Conservation (phyloP, 2,329 filamentous ascomycete genomes). For the Hypoxylon sp. region DNA sequence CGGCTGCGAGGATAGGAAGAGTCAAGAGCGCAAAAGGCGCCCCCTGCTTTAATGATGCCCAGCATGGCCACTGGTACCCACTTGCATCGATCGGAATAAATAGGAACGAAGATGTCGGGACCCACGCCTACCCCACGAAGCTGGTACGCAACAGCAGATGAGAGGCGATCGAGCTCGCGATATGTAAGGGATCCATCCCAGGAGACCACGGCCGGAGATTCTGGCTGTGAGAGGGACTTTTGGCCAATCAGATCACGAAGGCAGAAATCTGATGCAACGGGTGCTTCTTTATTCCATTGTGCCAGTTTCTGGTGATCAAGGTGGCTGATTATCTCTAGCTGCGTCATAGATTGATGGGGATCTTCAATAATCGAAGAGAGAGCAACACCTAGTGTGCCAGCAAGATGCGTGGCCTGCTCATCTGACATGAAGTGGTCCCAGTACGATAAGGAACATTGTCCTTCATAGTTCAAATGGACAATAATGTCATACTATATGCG, state of each 20-base stretch:
- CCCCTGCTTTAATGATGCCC: neutral
- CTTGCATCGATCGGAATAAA: constrained; percentile 53
- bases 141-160: constrained; percentile 45
- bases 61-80: neutral
- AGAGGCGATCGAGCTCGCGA: constrained; percentile 49
- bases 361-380: neutral
- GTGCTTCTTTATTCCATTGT: constrained; percentile 25
- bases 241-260: constrained; percentile 36
- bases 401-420: neutral
- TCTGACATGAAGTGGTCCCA: neutral
- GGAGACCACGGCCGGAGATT: constrained; percentile 50
- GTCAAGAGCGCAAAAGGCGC: neutral
- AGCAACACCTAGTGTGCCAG: neutral
- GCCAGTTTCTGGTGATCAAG: constrained; percentile 32
- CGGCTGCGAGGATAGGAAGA: neutral
- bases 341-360: neutral
- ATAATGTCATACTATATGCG: neutral
- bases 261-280: constrained; percentile 6
- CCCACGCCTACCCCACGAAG: constrained; percentile 48
- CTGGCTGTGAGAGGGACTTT: constrained; percentile 29
- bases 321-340: neutral
- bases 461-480: neutral
- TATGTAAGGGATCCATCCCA: constrained; percentile 55
- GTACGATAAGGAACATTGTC: neutral
- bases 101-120: constrained; percentile 51